Base-by-base conservation (phyloP, 2,329 filamentous ascomycete species). In the Periconia digitata region DNA sequence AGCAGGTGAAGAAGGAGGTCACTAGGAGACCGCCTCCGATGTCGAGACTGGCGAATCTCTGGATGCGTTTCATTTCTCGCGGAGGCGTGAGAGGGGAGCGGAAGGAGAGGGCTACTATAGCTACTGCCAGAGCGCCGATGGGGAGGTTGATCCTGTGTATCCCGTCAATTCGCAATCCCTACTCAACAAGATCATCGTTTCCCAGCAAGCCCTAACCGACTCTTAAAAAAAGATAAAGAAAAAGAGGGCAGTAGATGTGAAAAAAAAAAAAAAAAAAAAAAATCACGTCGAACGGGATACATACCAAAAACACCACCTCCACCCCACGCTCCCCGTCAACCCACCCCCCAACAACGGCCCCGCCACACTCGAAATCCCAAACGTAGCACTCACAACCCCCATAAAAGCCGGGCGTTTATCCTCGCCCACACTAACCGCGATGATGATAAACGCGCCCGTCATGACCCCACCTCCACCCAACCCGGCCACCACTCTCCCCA, bases 301-400 rank as follows among this genome's bases (percentile, higher is more conserved):
- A 37, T 47, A n/a, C 27, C 45, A 45, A 20, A 47, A 39, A 44
- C 68, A 77, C 73, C 74, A 76, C 10, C 74, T 53, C 74, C 73
- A 76, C 2, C 64, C 57, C 0, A 61, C 61, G 6, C 62, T 54
- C 12, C 70, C 67, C 1, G 67, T 70, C 10, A 76, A 66, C 5
- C 74, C 54, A 0, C 74, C 73, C 38, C 73, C 74, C 2, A 76
- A 49, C 1, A 76, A 54, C 1, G 74, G 74, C 1, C 74, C 74
- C 13, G 71, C 41, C 10, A 44, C 42, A 20, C 20, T 27, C 6
- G 42, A 3, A n/a, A 44, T 38, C 3, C 42, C 29, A 20, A 70
- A 74, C 3, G 61, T 55, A 1, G 61, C 64, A 2, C 72, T 72
- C 17, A 76, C 63, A 7, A 71, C 47, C 1, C 72, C 73, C 3